Evolutionary conservation across 1,139 yeast species (phyloP).

Genomic region (Arxiozyma slooffiae): DNA sequence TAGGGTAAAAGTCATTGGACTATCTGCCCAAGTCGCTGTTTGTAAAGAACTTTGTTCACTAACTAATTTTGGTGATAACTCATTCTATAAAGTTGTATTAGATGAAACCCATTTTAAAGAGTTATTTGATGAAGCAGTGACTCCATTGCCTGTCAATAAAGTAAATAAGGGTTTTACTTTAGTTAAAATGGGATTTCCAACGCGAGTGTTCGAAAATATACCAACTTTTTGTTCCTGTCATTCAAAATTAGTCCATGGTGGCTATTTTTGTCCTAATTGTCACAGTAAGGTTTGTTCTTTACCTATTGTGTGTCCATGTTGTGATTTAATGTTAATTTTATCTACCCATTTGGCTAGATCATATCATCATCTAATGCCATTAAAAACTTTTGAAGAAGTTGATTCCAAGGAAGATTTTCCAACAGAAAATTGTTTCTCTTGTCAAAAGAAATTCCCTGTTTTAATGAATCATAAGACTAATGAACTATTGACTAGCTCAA

Average conservation of each 20-base stretch:
- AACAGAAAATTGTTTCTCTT: slow-evolving; percentile 57
- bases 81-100: slow-evolving; percentile 68
- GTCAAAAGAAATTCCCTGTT: slow-evolving; percentile 39
- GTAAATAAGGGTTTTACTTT: slow-evolving; percentile 54
- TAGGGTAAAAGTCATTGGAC: slow-evolving; percentile 79
- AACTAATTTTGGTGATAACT: slow-evolving; percentile 63
- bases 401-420: slow-evolving; percentile 39
- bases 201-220: slow-evolving; percentile 48
- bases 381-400: slow-evolving; percentile 64
- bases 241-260: slow-evolving; percentile 53
- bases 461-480: slow-evolving; percentile 32
- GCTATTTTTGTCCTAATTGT: slow-evolving; percentile 83
- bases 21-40: slow-evolving; percentile 90
- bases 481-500: slow-evolving; percentile 42
- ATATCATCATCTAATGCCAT: slow-evolving; percentile 87
- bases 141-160: slow-evolving; percentile 62
- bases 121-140: slow-evolving; percentile 76
- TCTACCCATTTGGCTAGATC: slow-evolving; percentile 94
- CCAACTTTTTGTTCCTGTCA: slow-evolving; percentile 88
- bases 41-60: slow-evolving; percentile 73
- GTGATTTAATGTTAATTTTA: slow-evolving; percentile 77
- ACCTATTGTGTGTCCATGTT: slow-evolving; percentile 90
- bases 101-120: slow-evolving; percentile 85
- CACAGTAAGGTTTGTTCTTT: slow-evolving; percentile 72
- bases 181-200: slow-evolving; percentile 96